Conservation (phyloP, 305 asterid species). For the Solanum hybrid region DNA sequence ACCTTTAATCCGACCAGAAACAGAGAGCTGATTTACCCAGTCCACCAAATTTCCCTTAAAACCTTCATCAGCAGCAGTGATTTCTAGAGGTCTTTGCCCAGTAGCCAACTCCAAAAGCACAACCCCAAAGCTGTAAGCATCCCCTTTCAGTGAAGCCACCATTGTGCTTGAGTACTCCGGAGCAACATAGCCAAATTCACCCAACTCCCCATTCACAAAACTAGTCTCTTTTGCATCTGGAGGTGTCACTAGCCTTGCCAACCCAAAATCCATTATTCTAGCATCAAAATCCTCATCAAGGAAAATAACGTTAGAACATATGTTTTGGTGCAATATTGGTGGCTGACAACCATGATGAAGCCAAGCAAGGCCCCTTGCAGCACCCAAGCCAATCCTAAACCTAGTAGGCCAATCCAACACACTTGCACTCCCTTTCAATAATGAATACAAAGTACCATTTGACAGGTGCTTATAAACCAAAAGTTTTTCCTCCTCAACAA, state of each 20-base stretch:
- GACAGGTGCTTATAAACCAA: conserved; percentile 73
- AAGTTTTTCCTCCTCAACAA: conserved; percentile 86
- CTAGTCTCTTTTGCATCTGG: conserved; percentile 49
- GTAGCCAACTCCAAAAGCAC: conserved; percentile 83
- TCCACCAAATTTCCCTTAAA: conserved; percentile 67
- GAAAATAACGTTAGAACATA: conserved; percentile 60
- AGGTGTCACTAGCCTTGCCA: conserved; percentile 53
- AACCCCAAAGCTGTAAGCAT: conserved; percentile 71
- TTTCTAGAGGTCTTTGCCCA: conserved; percentile 64
- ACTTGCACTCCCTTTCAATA: conserved; percentile 28
- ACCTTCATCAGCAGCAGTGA: conserved; percentile 32
- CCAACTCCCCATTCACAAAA: conserved; percentile 51
- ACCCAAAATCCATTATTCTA: conserved; percentile 81
- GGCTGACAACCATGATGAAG: conserved; percentile 92
- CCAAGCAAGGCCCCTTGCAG: conserved; percentile 88
- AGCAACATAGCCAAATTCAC: conserved; percentile 77
- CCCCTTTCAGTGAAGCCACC: conserved; percentile 74
- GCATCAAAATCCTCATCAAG: conserved; percentile 89
- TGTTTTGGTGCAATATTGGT: conserved; percentile 76
- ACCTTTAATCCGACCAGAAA: conserved; percentile 52
- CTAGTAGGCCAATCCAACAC: conserved; percentile 74
- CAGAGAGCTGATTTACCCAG: conserved; percentile 57
- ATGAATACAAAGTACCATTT: conserved; percentile 64
- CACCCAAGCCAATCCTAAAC: conserved; percentile 74
- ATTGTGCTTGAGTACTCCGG: conserved; percentile 67